Evolutionary conservation across 805 yeast species (phyloP).

Genomic region (Metschnikowia sp.): DNA sequence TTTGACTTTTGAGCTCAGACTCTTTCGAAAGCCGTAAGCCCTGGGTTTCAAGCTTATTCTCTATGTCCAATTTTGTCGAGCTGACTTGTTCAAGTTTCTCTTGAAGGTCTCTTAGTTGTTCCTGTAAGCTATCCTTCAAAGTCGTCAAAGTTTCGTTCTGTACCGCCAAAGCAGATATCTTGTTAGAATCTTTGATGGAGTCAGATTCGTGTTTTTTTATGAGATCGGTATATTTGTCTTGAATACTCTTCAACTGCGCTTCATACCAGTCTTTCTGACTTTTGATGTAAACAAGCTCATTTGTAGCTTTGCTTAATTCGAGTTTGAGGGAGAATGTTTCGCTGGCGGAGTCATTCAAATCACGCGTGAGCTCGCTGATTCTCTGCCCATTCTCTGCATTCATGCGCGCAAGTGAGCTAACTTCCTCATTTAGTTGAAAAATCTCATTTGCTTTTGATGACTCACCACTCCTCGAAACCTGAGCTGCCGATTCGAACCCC

Average conservation of each 20-base stretch:
- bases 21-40: constrained; percentile 39
- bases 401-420: constrained; percentile 27
- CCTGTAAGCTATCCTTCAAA: constrained; percentile 23
- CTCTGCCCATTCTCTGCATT: constrained; percentile 37
- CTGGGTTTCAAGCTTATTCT: constrained; percentile 41
- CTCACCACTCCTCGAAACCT: constrained; percentile 5
- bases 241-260: constrained; percentile 33
- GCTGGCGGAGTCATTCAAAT: constrained; percentile 35
- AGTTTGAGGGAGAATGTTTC: constrained; percentile 36
- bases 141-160: constrained; percentile 32
- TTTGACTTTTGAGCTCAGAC: constrained; percentile 52
- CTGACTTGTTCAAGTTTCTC: constrained; percentile 35
- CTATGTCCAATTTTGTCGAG: constrained; percentile 19
- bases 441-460: constrained; percentile 22
- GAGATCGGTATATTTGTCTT: constrained; percentile 34
- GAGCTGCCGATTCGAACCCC: constrained; percentile 16
- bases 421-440: constrained; percentile 25
- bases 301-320: constrained; percentile 31
- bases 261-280: constrained; percentile 42
- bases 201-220: constrained; percentile 39
- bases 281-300: constrained; percentile 31
- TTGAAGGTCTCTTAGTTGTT: constrained; percentile 45
- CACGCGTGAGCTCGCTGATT: constrained; percentile 33
- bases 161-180: constrained; percentile 23
- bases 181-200: constrained; percentile 26